A percentile compares a stretch with the other conserved stretches of the same genome.
Conservation (phyloP, 257 asterid genomes). For the Gynochthodes officinalis region DNA sequence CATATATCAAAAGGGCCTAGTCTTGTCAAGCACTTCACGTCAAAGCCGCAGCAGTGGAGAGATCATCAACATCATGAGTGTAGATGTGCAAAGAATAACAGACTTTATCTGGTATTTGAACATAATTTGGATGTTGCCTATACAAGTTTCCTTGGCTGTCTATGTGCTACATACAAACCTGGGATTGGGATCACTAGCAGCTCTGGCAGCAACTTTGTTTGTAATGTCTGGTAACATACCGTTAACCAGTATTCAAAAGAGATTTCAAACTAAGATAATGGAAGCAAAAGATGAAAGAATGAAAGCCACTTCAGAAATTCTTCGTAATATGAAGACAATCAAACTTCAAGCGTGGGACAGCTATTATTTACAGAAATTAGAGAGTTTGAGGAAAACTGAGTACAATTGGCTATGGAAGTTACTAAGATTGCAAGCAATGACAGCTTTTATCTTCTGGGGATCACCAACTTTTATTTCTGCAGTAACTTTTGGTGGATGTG, state of each 20-base stretch:
- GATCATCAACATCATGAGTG: slow-evolving; percentile 89
- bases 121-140: slow-evolving; percentile 82
- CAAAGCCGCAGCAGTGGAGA: slow-evolving; percentile 83
- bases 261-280: slow-evolving; percentile 75
- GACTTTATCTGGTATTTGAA: slow-evolving; percentile 88
- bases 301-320: slow-evolving; percentile 88
- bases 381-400: slow-evolving; percentile 51
- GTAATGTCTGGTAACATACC: slow-evolving; percentile 84
- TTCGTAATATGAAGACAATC: slow-evolving; percentile 77
- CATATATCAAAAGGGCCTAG: slow-evolving; percentile 77
- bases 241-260: slow-evolving; percentile 56
- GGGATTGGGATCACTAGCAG: slow-evolving; percentile 69
- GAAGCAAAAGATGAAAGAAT: slow-evolving; percentile 87
- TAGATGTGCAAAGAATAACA: slow-evolving; percentile 85
- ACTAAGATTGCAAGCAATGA: slow-evolving; percentile 55
- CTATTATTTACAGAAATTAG: slow-evolving; percentile 57
- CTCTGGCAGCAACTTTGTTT: slow-evolving; percentile 56
- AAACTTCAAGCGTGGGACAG: slow-evolving; percentile 93
- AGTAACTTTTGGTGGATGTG: slow-evolving; percentile 79
- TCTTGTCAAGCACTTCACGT: slow-evolving; percentile 75
- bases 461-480: slow-evolving; percentile 86
- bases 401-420: slow-evolving; percentile 85
- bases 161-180: slow-evolving; percentile 68
- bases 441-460: slow-evolving; percentile 86
- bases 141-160: slow-evolving; percentile 75